These are phyloP conservation scores for Tausonia pullulans DNA, from an alignment of 1,284 basidiomycete genomes.

Conservation along the genomic window DNA sequence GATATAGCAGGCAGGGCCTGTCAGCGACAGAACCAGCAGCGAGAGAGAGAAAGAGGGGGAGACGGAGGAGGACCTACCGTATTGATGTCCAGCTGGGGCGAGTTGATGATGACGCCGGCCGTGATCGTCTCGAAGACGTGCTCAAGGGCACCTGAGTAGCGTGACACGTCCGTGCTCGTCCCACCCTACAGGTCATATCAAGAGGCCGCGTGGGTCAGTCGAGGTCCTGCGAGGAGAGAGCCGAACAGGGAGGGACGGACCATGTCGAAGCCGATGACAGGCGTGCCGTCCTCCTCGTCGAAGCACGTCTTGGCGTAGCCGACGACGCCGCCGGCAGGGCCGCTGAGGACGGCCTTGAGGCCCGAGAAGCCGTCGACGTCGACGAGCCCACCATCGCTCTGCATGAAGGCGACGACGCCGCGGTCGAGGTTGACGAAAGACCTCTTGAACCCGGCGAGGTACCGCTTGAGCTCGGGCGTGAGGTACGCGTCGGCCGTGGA, in stretches of 20 bases:
- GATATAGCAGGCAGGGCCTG: no score
- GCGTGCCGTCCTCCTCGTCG: neutral
- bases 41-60: constrained; percentile 25
- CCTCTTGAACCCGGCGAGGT: constrained; percentile 68
- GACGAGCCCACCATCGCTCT: neutral
- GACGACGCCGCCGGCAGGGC: constrained; percentile 79
- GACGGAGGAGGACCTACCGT: no score
- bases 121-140: constrained; percentile 83
- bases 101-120: constrained; percentile 77
- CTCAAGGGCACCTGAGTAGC: constrained; percentile 75
- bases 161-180: constrained; percentile 65
- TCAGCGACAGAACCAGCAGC: constrained; percentile 36
- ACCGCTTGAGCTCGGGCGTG: constrained; percentile 73
- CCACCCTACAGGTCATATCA: constrained; percentile 48
- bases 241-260: neutral
- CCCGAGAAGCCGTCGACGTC: constrained; percentile 60
- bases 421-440: neutral
- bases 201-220: no score
- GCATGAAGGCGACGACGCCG: neutral
- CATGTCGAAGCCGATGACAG: constrained; percentile 48
- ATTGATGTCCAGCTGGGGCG: constrained; percentile 69
- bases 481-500: constrained; percentile 94
- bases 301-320: constrained; percentile 41
- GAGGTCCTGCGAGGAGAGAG: no score
- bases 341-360: constrained; percentile 74